phyloP scores from a whole-genome alignment of 306 rosid species.

The Dalbergia cultrata region DNA sequence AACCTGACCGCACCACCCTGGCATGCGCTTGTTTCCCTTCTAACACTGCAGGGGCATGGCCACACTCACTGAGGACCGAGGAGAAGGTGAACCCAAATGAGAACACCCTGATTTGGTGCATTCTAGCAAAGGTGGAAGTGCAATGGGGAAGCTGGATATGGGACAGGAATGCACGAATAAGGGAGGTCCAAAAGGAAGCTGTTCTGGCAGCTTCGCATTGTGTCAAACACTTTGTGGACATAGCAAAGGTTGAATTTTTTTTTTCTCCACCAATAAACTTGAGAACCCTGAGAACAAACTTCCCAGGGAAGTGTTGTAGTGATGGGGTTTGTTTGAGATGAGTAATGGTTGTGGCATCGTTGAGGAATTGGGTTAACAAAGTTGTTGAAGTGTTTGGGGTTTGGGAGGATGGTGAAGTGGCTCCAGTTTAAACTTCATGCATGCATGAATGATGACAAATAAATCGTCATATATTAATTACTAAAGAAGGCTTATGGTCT shows the following conservation, averaged over 20 bases:
- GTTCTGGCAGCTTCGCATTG: conserved; percentile 55
- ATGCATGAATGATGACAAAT: neutral
- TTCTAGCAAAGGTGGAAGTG: conserved; percentile 58
- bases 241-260: conserved; percentile 53
- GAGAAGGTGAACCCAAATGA: conserved; percentile 76
- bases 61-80: conserved; percentile 71
- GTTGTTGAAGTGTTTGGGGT: neutral
- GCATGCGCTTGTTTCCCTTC: conserved; percentile 74
- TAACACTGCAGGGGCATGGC: conserved; percentile 48
- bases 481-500: neutral
- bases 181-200: conserved; percentile 70
- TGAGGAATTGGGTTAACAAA: conserved; percentile 41
- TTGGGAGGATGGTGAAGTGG: conserved; percentile 16
- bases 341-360: conserved; percentile 38
- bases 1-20: conserved; percentile 59
- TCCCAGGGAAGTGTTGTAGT: conserved; percentile 45
- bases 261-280: neutral
- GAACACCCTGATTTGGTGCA: conserved; percentile 62
- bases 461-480: neutral
- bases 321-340: conserved; percentile 61
- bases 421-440: conserved; percentile 27
- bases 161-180: conserved; percentile 57
- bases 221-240: conserved; percentile 68
- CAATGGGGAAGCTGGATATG: conserved; percentile 49
- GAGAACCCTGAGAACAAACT: conserved; percentile 51